phyloP scores from a whole-genome alignment of 768 basidiomycete species.

The Mycena galopus region DNA sequence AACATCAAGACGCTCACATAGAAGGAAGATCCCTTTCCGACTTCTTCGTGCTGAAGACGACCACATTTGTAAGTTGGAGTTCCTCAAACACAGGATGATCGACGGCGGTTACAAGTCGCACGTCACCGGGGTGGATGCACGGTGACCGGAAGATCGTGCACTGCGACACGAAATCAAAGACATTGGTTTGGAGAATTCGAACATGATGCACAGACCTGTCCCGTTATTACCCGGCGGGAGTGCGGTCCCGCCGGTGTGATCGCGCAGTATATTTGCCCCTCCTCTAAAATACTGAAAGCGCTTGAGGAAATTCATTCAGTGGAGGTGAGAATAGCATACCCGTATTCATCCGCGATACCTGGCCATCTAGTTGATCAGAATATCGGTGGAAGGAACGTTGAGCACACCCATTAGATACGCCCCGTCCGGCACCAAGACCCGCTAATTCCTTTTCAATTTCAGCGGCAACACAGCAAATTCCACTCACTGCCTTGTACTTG shows the following conservation, averaged over 20 bases:
- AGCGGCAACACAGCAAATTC: background rate
- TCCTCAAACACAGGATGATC: constrained; percentile 30
- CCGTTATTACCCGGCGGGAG: constrained; percentile 27
- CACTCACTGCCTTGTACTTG: constrained; percentile 36
- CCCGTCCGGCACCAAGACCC: constrained; percentile 30
- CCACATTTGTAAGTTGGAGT: constrained; percentile 26
- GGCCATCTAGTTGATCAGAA: too few relatives aligned
- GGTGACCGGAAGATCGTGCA: constrained; percentile 39
- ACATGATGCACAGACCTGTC: constrained; percentile 17
- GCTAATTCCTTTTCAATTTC: background rate
- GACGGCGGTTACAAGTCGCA: constrained; percentile 33
- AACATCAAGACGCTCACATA: constrained; percentile 14
- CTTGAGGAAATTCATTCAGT: background rate
- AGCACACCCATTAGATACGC: constrained; percentile 33
- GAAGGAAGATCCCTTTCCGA: constrained; percentile 32
- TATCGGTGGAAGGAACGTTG: background rate
- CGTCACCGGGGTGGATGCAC: constrained; percentile 36
- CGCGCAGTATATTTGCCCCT: constrained; percentile 36
- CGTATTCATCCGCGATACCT: constrained; percentile 36
- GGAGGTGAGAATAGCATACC: background rate
- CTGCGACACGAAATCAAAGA: background rate
- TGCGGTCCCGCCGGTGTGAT: constrained; percentile 21
- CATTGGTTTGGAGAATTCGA: background rate
- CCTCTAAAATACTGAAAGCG: constrained; percentile 25
- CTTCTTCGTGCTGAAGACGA: constrained; percentile 33